Conservation (phyloP, 2,329 filamentous ascomycete species). For the Ceratocystis papillata region DNA sequence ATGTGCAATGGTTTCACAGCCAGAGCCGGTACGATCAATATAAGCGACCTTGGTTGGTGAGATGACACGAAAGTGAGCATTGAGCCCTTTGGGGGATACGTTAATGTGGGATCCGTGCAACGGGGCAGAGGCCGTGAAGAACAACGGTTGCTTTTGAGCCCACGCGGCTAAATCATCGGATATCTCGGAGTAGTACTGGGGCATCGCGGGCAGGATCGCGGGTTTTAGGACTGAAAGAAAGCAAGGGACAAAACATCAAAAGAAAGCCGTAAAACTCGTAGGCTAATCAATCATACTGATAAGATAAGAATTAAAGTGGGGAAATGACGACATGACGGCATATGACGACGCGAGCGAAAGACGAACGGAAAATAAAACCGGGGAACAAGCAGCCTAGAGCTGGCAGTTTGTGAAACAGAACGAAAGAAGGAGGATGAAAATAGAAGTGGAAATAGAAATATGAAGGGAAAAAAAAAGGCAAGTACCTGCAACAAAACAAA, state of each 20-base stretch:
- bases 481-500: too few species aligned
- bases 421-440: background rate
- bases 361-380: background rate
- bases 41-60: constrained; percentile 54
- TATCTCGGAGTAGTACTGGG: constrained; percentile 47
- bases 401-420: constrained; percentile 6
- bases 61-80: constrained; percentile 52
- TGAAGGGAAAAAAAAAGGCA: constrained; percentile 1
- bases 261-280: background rate
- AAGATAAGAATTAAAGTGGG: constrained; percentile 1
- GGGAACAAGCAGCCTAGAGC: background rate
- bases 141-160: constrained; percentile 57
- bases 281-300: background rate
- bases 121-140: constrained; percentile 65
- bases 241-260: background rate
- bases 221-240: background rate
- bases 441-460: background rate
- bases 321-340: background rate
- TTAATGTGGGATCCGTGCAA: constrained; percentile 60
- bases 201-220: constrained; percentile 36
- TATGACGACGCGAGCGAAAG: background rate
- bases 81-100: constrained; percentile 62
- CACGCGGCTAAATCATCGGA: constrained; percentile 47
- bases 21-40: constrained; percentile 63
- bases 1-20: constrained; percentile 65